Conservation (phyloP, 176 grass and related monocot genomes). For the Zea mays region Zm-B73-REFERENCE-NAM-5.0 NC_050101.1:162635001-162635500, state of each 20-base stretch:
- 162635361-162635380: conserved; percentile 69
- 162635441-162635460: conserved; percentile 66
- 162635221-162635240: conserved; percentile 48
- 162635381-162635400: conserved; percentile 53
- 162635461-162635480: conserved; percentile 68
- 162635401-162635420: conserved; percentile 60
- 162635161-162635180: conserved; percentile 63
- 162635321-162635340: conserved; percentile 60
- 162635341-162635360: conserved; percentile 46
- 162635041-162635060: no score
- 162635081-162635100: neutral
- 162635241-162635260: neutral
- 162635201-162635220: conserved; percentile 41
- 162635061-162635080: neutral
- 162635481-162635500: conserved; percentile 50
- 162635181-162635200: conserved; percentile 48
- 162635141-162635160: conserved; percentile 47
- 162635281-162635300: neutral
- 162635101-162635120: neutral
- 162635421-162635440: conserved; percentile 63
- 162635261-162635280: neutral
- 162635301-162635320: neutral
- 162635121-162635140: neutral
- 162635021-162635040: no score
- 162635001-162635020: no score